Evolutionary conservation across 805 yeast genomes (phyloP), one percentile per base, ranked within the genome.

Genomic region (Wickerhamiella australiensis): DNA sequence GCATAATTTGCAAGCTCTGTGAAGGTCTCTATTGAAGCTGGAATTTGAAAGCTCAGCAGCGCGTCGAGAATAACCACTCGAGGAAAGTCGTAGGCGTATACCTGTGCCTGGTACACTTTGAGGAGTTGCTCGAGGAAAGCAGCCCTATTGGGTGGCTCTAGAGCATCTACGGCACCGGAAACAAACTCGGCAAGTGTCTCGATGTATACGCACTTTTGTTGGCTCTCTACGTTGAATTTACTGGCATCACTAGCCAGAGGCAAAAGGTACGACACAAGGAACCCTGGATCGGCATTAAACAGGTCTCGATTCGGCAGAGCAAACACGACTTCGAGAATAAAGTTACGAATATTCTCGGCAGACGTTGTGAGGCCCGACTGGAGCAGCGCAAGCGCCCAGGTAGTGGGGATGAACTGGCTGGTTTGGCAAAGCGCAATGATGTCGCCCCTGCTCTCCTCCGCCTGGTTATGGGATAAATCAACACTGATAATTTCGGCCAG

Each of bases 391-490:
- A 83, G 68, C 0, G 84, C 81, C 88, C 94, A 86, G 0, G 80
- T 70, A 0, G 80, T 71, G 31, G 80, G 79, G 47, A 86, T 73
- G 21, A 65, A 56, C 0, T 84, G 75, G 1, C 62, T 53, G 2
- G 75, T 71, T 0, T 70, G 59, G 21, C 85, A 68, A 12, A 84
- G 61, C 1, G 65, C 66, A 1, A 77, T 61, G 41, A 87, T 75
- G 57, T 85, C 94, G 6, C 66, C 65, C 1, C 74, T 64, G 0
- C 92, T 90, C 11, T 85, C 95, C 56, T 80, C 79, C 0, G 88
- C 78, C 63, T 88, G 96, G 57, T 88, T 87, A 57, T 85, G 65
- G 0, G 95, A 83, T 0, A 95, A 78, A 61, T 87, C 96, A 36
- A 87, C 73, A 1, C 86, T 92, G 23, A 85, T 66, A 43, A 87